phyloP scores from a whole-genome alignment of 441 rosid genomes.

The Pelargonium citronellum region DNA sequence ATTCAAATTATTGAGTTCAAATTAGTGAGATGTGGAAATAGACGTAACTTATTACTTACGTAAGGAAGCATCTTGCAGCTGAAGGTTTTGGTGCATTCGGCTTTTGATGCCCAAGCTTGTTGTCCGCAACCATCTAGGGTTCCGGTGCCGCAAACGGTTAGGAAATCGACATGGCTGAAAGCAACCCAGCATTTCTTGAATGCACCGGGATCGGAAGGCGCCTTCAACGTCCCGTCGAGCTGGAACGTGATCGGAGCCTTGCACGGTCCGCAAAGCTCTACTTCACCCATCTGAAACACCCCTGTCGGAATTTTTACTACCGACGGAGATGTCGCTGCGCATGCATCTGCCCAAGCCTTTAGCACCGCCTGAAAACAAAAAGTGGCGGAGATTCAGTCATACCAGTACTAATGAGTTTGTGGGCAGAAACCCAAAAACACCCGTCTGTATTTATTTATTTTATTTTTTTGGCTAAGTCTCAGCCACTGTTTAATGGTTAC shows the following conservation, averaged over 20 bases:
- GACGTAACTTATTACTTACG: neutral
- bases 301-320: slow-evolving; percentile 16
- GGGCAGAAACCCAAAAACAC: too few relatives aligned
- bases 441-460: neutral
- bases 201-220: slow-evolving; percentile 6
- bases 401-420: too few relatives aligned
- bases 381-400: too few relatives aligned
- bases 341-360: slow-evolving; percentile 18
- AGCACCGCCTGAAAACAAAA: neutral
- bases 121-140: neutral
- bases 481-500: too few relatives aligned
- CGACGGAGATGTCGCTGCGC: neutral
- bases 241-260: slow-evolving; percentile 9
- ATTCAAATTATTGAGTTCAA: too few relatives aligned
- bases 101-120: neutral
- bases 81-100: neutral
- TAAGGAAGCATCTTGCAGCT: neutral
- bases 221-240: slow-evolving; percentile 13
- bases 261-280: slow-evolving; percentile 12
- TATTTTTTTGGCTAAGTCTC: too few relatives aligned
- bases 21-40: neutral
- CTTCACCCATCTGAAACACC: neutral
- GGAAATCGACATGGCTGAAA: neutral
- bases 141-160: neutral
- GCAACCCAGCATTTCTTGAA: neutral